Evolutionary conservation across 2,329 filamentous ascomycete genomes (phyloP).

Genomic region (Verticillium zaregamsianum): DNA sequence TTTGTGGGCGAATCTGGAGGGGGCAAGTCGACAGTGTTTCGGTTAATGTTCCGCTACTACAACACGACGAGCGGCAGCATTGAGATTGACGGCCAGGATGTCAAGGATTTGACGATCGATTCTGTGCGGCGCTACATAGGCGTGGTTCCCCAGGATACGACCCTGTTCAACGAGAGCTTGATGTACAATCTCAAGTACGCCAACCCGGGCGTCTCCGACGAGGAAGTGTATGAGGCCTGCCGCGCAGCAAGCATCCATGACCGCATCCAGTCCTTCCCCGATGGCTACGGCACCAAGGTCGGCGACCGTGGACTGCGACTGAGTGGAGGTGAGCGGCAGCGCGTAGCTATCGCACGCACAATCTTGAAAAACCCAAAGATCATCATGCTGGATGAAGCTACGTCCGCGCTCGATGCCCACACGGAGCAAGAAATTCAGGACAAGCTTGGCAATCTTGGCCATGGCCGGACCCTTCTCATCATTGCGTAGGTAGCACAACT

Average conservation of each 20-base stretch:
- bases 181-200: slow-evolving; percentile 96
- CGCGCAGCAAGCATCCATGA: slow-evolving; percentile 88
- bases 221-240: slow-evolving; percentile 79
- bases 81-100: slow-evolving; percentile 77
- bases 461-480: slow-evolving; percentile 87
- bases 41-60: slow-evolving; percentile 95
- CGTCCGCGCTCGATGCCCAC: slow-evolving; percentile 84
- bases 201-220: slow-evolving; percentile 73
- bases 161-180: slow-evolving; percentile 88
- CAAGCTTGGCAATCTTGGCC: slow-evolving; percentile 74
- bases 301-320: slow-evolving; percentile 84
- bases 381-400: slow-evolving; percentile 91
- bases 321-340: slow-evolving; percentile 89
- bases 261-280: slow-evolving; percentile 83
- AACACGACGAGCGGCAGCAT: slow-evolving; percentile 78
- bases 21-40: slow-evolving; percentile 95
- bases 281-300: slow-evolving; percentile 84
- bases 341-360: slow-evolving; percentile 87
- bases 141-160: slow-evolving; percentile 94
- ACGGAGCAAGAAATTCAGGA: slow-evolving; percentile 92
- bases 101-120: slow-evolving; percentile 85
- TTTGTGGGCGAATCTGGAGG: slow-evolving; percentile 96
- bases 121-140: slow-evolving; percentile 89
- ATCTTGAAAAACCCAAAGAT: slow-evolving; percentile 90
- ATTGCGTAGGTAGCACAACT: slow-evolving; percentile 65